These are phyloP conservation scores for Jacaranda mimosifolia DNA, from an alignment of 257 asterid genomes.

Conservation along the genomic window DNA sequence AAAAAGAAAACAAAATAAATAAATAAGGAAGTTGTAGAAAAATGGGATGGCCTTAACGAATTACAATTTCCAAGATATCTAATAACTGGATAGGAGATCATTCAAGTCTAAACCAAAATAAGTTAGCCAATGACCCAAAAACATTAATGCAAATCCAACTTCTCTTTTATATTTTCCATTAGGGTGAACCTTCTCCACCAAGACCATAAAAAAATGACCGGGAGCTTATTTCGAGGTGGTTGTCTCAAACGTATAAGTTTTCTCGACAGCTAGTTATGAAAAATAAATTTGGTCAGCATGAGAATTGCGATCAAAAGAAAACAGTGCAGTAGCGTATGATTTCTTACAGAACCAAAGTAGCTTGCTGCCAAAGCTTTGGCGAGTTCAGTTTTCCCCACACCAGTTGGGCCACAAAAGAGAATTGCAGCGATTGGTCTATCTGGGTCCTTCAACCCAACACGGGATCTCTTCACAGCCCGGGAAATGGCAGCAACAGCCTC, in stretches of 20 bases:
- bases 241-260: too few relatives aligned
- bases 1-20: neutral
- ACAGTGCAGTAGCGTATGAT: constrained; percentile 18
- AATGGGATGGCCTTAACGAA: too few relatives aligned
- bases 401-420: constrained; percentile 99
- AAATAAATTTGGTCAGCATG: neutral
- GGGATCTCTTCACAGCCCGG: constrained; percentile 97
- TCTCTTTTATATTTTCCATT: too few relatives aligned
- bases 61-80: too few relatives aligned
- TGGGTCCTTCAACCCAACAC: constrained; percentile 95
- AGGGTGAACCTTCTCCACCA: too few relatives aligned
- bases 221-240: too few relatives aligned
- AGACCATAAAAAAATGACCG: too few relatives aligned
- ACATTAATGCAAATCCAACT: too few relatives aligned
- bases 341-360: constrained; percentile 94
- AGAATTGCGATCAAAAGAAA: neutral
- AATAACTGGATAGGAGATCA: too few relatives aligned
- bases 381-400: constrained; percentile 98
- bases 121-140: too few relatives aligned
- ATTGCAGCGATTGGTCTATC: constrained; percentile 95
- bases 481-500: constrained; percentile 92
- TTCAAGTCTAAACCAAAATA: too few relatives aligned
- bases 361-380: constrained; percentile 92
- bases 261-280: neutral
- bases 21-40: too few relatives aligned